Conservation (phyloP, 106 monocot species). For the Dioscorea zingiberensis region DNA sequence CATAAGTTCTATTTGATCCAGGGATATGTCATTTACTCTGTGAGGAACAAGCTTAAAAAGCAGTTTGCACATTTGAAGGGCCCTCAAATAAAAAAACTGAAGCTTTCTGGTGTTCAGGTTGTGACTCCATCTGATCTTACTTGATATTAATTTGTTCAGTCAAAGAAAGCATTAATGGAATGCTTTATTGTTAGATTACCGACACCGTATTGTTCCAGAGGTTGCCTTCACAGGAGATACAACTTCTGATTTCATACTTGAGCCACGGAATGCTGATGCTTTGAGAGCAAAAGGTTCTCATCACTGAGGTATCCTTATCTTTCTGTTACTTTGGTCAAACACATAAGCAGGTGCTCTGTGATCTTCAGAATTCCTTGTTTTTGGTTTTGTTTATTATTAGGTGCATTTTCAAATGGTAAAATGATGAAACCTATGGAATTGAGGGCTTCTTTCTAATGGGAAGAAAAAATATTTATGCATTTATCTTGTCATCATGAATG, state of each 20-base stretch:
- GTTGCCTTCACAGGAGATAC: conserved; percentile 97
- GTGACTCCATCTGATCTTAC: no score
- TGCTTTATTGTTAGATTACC: conserved; percentile 58
- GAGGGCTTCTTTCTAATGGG: no score
- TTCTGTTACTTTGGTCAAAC: background rate
- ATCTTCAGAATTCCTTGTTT: no score
- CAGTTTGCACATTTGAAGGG: conserved; percentile 82
- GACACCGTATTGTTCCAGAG: conserved; percentile 89
- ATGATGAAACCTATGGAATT: no score
- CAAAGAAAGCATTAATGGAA: no score
- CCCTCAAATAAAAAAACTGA: conserved; percentile 80
- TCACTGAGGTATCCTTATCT: conserved; percentile 63
- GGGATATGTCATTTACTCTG: conserved; percentile 96
- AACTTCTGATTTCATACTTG: conserved; percentile 86
- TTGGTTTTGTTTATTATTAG: no score
- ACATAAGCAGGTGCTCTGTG: no score
- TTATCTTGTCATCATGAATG: no score
- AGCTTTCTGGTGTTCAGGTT: conserved; percentile 81
- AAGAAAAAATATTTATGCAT: no score
- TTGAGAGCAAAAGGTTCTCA: conserved; percentile 94
- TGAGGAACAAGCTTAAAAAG: conserved; percentile 90
- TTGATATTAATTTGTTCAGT: no score
- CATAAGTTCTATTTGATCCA: conserved; percentile 12
- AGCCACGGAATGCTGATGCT: conserved; percentile 94
- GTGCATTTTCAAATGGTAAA: no score